Percentiles rank a stretch among this genome's conserved stretches.
These are phyloP conservation scores for Stipa capillata DNA, from an alignment of 176 grass and related monocot genomes.

Conservation along the genomic window DNA sequence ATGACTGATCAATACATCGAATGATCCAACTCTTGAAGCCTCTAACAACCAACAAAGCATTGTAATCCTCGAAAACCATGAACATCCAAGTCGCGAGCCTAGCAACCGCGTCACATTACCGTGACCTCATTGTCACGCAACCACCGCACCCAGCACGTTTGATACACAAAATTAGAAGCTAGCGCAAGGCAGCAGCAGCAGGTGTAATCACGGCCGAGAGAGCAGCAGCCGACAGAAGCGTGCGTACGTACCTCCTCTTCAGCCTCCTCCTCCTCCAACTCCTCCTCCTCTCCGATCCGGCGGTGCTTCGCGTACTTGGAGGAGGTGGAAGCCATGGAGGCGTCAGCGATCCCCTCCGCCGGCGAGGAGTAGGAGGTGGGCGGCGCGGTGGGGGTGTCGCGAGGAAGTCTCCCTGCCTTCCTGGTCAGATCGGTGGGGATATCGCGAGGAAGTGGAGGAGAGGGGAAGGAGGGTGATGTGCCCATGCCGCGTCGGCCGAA, in stretches of 20 bases:
- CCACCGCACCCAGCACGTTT: background rate
- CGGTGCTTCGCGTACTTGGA: slow-evolving; percentile 56
- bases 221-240: background rate
- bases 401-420: background rate
- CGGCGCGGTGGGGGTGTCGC: background rate
- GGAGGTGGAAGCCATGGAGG: slow-evolving; percentile 44
- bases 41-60: background rate
- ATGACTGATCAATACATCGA: background rate
- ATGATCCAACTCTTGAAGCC: background rate
- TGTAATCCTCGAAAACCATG: background rate
- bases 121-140: background rate
- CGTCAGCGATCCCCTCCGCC: background rate
- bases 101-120: background rate
- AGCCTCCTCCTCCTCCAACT: slow-evolving; percentile 38
- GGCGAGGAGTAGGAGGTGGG: background rate
- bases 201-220: background rate
- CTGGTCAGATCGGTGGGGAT: slow-evolving; percentile 40
- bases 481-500: slow-evolving; percentile 34
- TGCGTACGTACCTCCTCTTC: slow-evolving; percentile 44
- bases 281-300: slow-evolving; percentile 47
- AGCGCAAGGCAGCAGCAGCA: background rate
- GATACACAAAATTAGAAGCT: background rate
- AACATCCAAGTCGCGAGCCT: background rate
- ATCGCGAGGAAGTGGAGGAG: background rate
- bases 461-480: slow-evolving; percentile 1